Evolutionary conservation across 1,284 basidiomycete species (phyloP).

Genomic region (Papiliotrema fonsecae): DNA sequence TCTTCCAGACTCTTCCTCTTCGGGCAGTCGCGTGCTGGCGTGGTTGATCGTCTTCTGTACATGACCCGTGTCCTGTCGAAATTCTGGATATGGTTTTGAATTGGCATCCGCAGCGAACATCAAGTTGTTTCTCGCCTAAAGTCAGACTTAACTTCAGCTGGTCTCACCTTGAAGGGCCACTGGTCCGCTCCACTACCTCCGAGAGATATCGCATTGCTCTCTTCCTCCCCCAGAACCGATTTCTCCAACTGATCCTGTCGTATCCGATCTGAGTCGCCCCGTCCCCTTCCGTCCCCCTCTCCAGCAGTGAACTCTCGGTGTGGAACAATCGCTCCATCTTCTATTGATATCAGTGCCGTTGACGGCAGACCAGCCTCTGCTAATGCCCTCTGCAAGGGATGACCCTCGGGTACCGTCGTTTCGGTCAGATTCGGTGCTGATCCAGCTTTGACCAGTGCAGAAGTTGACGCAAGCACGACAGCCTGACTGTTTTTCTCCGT

Average conservation of each 20-base stretch:
- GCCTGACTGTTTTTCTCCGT: not conserved
- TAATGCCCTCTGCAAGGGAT: conserved; percentile 42
- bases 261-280: conserved; percentile 30
- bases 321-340: conserved; percentile 42
- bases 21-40: conserved; percentile 69
- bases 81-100: conserved; percentile 62
- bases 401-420: conserved; percentile 28
- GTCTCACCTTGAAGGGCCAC: conserved; percentile 78
- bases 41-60: conserved; percentile 67
- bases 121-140: conserved; percentile 76
- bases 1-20: conserved; percentile 53
- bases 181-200: conserved; percentile 57
- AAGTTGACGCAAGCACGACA: conserved; percentile 8
- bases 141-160: conserved; percentile 6
- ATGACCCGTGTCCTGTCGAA: conserved; percentile 44
- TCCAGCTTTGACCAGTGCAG: conserved; percentile 2
- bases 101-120: conserved; percentile 92
- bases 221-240: conserved; percentile 61
- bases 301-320: conserved; percentile 35
- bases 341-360: conserved; percentile 38
- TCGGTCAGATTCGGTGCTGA: conserved; percentile 12
- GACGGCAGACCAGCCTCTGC: conserved; percentile 43
- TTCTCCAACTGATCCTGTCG: conserved; percentile 29
- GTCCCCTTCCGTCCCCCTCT: conserved; percentile 25
- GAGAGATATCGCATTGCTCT: conserved; percentile 55